Evolutionary conservation across 2,329 filamentous ascomycete genomes (phyloP), one percentile per base, ranked within the genome.

Genomic region (Ceratocystis eucalypticola): DNA sequence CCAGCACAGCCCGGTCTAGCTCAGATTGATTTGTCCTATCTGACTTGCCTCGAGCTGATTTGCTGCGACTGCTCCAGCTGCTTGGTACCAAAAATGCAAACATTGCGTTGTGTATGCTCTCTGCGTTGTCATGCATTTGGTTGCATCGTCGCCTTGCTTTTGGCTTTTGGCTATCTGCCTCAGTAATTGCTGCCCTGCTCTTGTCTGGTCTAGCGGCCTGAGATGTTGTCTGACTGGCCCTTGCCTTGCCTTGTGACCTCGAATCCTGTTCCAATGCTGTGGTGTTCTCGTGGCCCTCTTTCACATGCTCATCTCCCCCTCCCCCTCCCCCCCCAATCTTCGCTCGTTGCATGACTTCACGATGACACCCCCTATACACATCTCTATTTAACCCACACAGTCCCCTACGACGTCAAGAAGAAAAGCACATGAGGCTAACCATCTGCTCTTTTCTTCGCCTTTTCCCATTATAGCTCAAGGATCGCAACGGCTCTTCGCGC

Each of bases 401-500:
- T 10, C 33, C 45, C 45, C 45, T 48, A 5, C 45, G 2, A 17
- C 5, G 5, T 2, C 45, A 48, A 17, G 7, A 20, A 48, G 15
- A 48, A 28, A 55, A 22, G 22, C n/a, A 55, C 20, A 28, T 55
- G 22, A 65, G 61, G 48, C 67, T 66, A 63, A 65, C 61, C 62
- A 48, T 69, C 59, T 65, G 15, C 50, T 66, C 64, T 65, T 67
- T 66, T 62, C 65, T 69, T 69, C 22, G 30, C 20, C 6, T 22
- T 37, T 62, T 33, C 41, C 37, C 15, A 41, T 45, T 46, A 72
- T 70, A 85, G 82, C 82, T 85, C 71, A 85, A 85, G 76, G 82
- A 84, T 70, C 80, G 82, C 73, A 84, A 84, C 72, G 82, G 82
- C 69, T 84, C 82, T 25, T 84, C 82, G 76, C 82, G 82, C 69